Base-by-base conservation (phyloP, 352 stramenopile genomes). In the Pythium utonaiense region DNA sequence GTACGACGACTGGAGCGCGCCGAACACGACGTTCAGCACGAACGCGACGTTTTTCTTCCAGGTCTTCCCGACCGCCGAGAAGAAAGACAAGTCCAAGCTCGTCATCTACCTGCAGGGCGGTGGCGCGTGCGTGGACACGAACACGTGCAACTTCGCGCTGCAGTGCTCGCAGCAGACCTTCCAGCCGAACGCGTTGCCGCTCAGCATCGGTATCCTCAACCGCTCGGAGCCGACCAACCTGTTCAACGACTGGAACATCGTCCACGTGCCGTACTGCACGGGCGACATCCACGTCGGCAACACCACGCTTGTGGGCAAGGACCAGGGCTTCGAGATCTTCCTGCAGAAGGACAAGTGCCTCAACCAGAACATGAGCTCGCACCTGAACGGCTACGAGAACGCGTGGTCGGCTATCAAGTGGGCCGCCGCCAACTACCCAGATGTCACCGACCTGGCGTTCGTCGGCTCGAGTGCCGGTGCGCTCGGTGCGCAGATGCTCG, bases 231-330 rank as follows among this genome's bases (percentile, higher is more conserved):
- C 76, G 22, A 41, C 80, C n/a, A 91, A 91, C 62, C 50, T 80
- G n/a, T 89, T 89, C 51, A 81, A 83, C 50, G 77, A 87, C 66
- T 91, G 77, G 69, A 88, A 87, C 67, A 88, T 89, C 42, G 77
- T 91, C 16, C 77, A 88, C 67, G 47, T 88, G 40, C 78, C 78
- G 7, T 91, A 91, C 66, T 91, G 80, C 69, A 89, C 80, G 41
- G 80, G 80, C 28, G 80, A 89, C 64, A 59, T 91, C 50, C 79
- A 91, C 62, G 42, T 91, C 8, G 80, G 80, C 48, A 80, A 67
- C 62, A 49, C 62, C 25, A 42, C 74, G 8, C 47, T 72, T 22
- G 48, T 47, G 17, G 71, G 71, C 40, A 53, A 22, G 0, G 73
- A 82, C 53, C 75, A 61, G 24, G 27, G 45, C 3, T 30, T 86